phyloP scores from a whole-genome alignment of 805 yeast species.

The Debaryomyces castellii region DNA sequence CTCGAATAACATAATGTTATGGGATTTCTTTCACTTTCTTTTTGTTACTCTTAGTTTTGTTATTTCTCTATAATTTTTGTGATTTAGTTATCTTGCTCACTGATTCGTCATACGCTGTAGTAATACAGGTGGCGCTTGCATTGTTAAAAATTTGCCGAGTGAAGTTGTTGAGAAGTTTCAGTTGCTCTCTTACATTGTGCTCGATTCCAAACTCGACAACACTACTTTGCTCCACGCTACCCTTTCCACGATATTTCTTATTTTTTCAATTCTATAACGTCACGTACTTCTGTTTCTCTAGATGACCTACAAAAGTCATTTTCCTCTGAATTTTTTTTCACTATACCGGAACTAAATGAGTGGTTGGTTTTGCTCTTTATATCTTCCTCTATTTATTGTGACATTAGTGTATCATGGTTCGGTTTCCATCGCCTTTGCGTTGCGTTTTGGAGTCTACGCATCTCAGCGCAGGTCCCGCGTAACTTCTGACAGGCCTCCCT shows the following conservation, averaged over 20 bases:
- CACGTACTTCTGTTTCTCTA: too few species aligned
- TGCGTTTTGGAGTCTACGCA: neutral
- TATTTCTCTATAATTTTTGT: neutral
- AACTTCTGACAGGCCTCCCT: neutral
- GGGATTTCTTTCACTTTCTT: neutral
- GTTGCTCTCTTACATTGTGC: neutral
- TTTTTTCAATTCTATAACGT: too few species aligned
- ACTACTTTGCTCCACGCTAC: neutral
- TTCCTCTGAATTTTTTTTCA: too few species aligned
- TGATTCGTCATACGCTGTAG: neutral
- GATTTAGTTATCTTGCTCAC: too few species aligned
- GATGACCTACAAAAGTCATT: too few species aligned
- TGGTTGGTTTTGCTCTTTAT: too few species aligned
- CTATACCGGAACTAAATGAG: too few species aligned
- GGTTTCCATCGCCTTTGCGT: neutral
- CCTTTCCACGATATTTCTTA: neutral
- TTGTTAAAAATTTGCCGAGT: neutral
- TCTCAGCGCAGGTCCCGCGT: conserved; percentile 1
- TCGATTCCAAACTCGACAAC: neutral
- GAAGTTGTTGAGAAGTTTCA: neutral
- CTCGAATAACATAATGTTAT: too few species aligned
- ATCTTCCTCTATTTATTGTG: too few species aligned
- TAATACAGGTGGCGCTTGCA: neutral
- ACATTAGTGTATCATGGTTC: too few species aligned
- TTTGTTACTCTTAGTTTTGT: neutral